Base-by-base conservation (phyloP, 352 stramenopile species). In the Phytophthora chlamydospora region DNA sequence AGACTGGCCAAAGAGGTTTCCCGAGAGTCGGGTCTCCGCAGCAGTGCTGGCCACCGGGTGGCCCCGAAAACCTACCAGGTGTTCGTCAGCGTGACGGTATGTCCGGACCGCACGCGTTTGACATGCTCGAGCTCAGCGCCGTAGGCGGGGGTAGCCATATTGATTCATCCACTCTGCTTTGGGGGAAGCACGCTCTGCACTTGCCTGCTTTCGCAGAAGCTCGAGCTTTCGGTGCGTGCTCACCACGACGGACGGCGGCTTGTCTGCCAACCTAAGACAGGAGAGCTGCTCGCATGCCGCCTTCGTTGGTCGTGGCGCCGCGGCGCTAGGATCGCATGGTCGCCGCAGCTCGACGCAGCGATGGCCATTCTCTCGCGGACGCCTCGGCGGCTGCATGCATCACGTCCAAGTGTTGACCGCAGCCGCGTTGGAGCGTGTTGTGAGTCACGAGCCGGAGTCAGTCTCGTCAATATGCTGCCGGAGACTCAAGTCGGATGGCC, bases 291-390 rank as follows among this genome's bases (percentile, higher is more conserved):
- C 45, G 43, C 58, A 51, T 65, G 57, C 32, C 52, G 39, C 38
- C 40, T 51, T 48, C 58, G 56, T 62, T 54, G 58, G 32, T 69
- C 39, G 61, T 59, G 40, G 57, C n/a, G 24, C 3, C 21, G 24
- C 17, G 32, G 42, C 24, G 46, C 38, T 13, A 12, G 10, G 39
- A 53, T 68, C 61, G 54, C 54, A 19, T 33, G 34, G 12, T 69
- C 49, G 61, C 55, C 45, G 14, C 35, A 24, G 54, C 31, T 51
- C 59, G 52, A 68, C 52, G 59, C 35, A 29, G 51, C 59, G 54
- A 59, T 34, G 27, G 31, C 43, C 47, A 33, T 56, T 61, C 49
- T 66, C 36, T 62, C 61, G 19, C 35, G 36, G 34, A 48, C 29
- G 38, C 41, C 17, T 31, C 17, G 39, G 33, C 39, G 52, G 39